Percentiles rank a stretch among this genome's conserved stretches.
phyloP scores from a whole-genome alignment of 352 stramenopile genomes.

The Phytophthora sojae region DNA sequence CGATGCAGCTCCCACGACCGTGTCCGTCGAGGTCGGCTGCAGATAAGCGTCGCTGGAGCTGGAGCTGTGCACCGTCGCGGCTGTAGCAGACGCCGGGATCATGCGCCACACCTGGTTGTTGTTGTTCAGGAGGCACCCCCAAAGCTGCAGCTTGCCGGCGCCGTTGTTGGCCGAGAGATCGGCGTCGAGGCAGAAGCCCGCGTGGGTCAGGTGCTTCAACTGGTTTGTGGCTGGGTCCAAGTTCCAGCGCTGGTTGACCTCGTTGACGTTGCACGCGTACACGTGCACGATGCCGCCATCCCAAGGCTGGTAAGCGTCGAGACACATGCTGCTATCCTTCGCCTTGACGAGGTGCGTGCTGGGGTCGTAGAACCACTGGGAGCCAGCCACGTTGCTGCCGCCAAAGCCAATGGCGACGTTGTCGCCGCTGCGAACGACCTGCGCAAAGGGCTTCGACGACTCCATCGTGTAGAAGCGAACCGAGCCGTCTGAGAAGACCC shows the following conservation, averaged over 20 bases:
- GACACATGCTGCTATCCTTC: conserved; percentile 56
- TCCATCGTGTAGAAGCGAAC: conserved; percentile 57
- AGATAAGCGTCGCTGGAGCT: conserved; percentile 34
- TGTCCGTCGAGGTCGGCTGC: conserved; percentile 43
- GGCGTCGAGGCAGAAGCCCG: conserved; percentile 68
- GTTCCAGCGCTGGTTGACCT: conserved; percentile 57
- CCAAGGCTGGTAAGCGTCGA: conserved; percentile 70
- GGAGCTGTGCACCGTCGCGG: conserved; percentile 41
- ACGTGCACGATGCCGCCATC: conserved; percentile 63
- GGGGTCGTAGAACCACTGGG: conserved; percentile 54
- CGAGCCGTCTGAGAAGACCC: conserved; percentile 35
- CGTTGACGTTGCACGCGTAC: conserved; percentile 42
- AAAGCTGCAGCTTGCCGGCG: conserved; percentile 50
- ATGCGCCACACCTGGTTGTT: conserved; percentile 67
- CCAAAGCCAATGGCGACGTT: conserved; percentile 42
- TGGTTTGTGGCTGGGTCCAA: conserved; percentile 49
- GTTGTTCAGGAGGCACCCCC: conserved; percentile 59
- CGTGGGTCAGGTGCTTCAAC: conserved; percentile 51
- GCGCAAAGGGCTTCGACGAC: conserved; percentile 41
- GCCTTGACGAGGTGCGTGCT: conserved; percentile 48
- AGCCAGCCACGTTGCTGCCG: conserved; percentile 28
- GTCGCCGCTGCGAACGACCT: conserved; percentile 47
- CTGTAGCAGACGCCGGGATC: conserved; percentile 40
- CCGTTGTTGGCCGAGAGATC: conserved; percentile 47
- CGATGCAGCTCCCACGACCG: conserved; percentile 31